These are phyloP conservation scores for Metschnikowia cubensis DNA, from an alignment of 805 yeast species.

Conservation along the genomic window DNA sequence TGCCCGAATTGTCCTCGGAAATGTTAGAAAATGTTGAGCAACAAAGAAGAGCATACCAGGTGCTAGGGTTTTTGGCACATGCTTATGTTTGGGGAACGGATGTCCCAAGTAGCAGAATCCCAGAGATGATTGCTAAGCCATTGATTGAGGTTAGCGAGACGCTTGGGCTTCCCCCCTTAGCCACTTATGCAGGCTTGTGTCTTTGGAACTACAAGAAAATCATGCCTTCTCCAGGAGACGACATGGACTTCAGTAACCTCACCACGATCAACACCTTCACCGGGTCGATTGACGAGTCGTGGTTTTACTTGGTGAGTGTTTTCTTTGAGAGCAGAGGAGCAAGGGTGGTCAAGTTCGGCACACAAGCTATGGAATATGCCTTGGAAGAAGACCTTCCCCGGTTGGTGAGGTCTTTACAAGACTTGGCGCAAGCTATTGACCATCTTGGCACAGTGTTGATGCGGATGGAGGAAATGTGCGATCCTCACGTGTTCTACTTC, in stretches of 20 bases:
- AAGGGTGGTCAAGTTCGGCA: slow-evolving; percentile 59
- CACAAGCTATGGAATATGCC: slow-evolving; percentile 59
- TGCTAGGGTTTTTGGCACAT: slow-evolving; percentile 76
- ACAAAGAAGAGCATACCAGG: slow-evolving; percentile 74
- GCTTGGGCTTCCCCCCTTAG: slow-evolving; percentile 78
- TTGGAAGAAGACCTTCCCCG: slow-evolving; percentile 40
- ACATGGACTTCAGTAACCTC: slow-evolving; percentile 59
- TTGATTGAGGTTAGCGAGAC: slow-evolving; percentile 53
- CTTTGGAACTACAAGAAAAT: slow-evolving; percentile 82
- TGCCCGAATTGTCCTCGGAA: slow-evolving; percentile 55
- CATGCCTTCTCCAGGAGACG: slow-evolving; percentile 34
- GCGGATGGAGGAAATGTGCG: slow-evolving; percentile 90
- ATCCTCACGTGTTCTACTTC: slow-evolving; percentile 86
- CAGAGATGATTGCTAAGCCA: slow-evolving; percentile 67
- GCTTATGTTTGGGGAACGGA: slow-evolving; percentile 87
- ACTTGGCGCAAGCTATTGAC: slow-evolving; percentile 72
- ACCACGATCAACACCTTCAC: slow-evolving; percentile 83
- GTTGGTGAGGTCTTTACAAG: slow-evolving; percentile 50
- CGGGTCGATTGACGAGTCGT: slow-evolving; percentile 85
- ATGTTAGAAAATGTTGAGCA: slow-evolving; percentile 45
- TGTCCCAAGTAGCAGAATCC: slow-evolving; percentile 57
- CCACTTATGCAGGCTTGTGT: slow-evolving; percentile 82
- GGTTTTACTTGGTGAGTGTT: slow-evolving; percentile 90
- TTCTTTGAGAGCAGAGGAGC: slow-evolving; percentile 84
- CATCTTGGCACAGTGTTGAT: slow-evolving; percentile 65